Evolutionary conservation across 2,329 filamentous ascomycete genomes (phyloP).

Genomic region (Ceratocystis lukuohia): DNA sequence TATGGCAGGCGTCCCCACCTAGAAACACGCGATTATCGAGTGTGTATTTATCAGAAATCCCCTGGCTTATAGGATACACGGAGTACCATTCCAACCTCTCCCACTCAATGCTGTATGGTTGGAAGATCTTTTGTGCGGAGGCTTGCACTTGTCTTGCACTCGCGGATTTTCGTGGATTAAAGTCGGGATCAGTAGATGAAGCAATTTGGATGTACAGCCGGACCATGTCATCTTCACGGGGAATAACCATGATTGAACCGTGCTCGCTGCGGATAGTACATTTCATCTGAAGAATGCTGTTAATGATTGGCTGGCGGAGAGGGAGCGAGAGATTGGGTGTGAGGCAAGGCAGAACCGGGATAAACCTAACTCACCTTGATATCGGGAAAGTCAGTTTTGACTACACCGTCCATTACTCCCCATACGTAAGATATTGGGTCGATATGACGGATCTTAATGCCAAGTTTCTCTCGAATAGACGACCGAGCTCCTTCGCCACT

Average conservation of each 20-base stretch:
- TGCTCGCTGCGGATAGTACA: conserved; percentile 62
- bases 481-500: conserved; percentile 59
- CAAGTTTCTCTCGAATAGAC: conserved; percentile 48
- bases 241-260: conserved; percentile 69
- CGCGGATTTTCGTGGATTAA: conserved; percentile 48
- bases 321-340: too few relatives aligned
- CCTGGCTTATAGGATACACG: conserved; percentile 63
- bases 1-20: conserved; percentile 67
- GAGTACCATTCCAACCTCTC: conserved; percentile 61
- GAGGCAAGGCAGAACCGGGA: neutral
- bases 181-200: conserved; percentile 47
- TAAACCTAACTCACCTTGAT: conserved; percentile 42
- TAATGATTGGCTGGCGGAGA: conserved; percentile 27
- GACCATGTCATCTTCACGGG: conserved; percentile 49
- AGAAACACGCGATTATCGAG: conserved; percentile 58
- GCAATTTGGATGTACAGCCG: conserved; percentile 56
- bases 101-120: conserved; percentile 55
- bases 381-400: conserved; percentile 62
- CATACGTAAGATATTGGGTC: conserved; percentile 60
- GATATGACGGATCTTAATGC: conserved; percentile 57
- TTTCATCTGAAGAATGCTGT: conserved; percentile 40
- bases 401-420: conserved; percentile 64
- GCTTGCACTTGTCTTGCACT: conserved; percentile 50
- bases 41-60: conserved; percentile 55
- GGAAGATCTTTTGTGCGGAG: conserved; percentile 50